A percentile compares a stretch with the other conserved stretches of the same genome.
These are phyloP conservation scores for Tricholoma sp. DNA, from an alignment of 768 basidiomycete genomes.

Conservation along the genomic window DNA sequence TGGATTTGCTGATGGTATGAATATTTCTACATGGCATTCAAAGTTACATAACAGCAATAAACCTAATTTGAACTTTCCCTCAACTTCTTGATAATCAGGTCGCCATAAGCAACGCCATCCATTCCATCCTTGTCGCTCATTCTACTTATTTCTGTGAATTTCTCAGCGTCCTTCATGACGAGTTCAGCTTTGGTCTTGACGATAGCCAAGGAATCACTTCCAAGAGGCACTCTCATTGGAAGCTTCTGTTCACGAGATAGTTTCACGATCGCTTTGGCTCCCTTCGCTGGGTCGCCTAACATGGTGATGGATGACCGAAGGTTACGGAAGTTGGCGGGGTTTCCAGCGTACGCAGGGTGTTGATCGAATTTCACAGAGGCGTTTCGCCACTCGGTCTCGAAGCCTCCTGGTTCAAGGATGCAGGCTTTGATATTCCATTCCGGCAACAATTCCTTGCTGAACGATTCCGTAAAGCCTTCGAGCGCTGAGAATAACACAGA, in stretches of 20 bases:
- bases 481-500: conserved; percentile 13
- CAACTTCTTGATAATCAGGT: too few species aligned
- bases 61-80: too few species aligned
- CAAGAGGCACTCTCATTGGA: conserved; percentile 20
- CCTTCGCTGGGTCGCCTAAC: conserved; percentile 12
- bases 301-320: conserved; percentile 7
- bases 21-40: too few species aligned
- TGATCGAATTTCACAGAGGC: conserved; percentile 13
- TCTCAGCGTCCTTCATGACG: conserved; percentile 5
- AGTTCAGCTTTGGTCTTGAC: background rate
- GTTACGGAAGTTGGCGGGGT: conserved; percentile 2
- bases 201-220: conserved; percentile 15
- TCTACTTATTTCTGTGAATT: too few species aligned
- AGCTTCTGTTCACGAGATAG: conserved; percentile 12
- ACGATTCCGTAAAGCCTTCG: conserved; percentile 27
- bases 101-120: too few species aligned
- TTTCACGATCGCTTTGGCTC: conserved; percentile 13
- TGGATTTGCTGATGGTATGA: too few species aligned
- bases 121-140: too few species aligned
- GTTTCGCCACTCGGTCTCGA: conserved; percentile 17
- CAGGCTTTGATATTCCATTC: conserved; percentile 34
- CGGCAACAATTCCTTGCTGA: conserved; percentile 31
- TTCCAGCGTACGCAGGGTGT: conserved; percentile 17
- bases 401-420: conserved; percentile 20
- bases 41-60: too few species aligned